Conservation (phyloP, 805 yeast genomes). For the Teunomyces lycoperdinae region DNA sequence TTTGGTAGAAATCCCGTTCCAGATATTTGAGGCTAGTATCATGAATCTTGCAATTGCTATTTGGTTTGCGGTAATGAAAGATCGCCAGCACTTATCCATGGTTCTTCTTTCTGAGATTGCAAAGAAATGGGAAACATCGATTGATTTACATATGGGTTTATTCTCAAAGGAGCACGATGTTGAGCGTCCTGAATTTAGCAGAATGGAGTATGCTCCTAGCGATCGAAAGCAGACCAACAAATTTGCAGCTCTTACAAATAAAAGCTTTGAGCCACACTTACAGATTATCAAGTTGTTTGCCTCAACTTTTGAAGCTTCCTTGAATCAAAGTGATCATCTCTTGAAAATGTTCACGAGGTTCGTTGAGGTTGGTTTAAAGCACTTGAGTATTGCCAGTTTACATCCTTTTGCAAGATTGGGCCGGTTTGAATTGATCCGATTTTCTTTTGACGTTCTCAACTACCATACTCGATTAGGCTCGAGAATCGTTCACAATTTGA, state of each 20-base stretch:
- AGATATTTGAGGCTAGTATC: conserved; percentile 53
- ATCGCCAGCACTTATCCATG: conserved; percentile 55
- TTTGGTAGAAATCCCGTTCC: conserved; percentile 70
- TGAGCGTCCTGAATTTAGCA: conserved; percentile 55
- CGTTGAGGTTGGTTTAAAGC: conserved; percentile 52
- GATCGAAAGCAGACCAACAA: conserved; percentile 57
- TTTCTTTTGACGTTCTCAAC: conserved; percentile 62
- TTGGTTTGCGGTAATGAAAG: conserved; percentile 79
- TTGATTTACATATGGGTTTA: conserved; percentile 59
- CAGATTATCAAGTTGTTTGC: conserved; percentile 64
- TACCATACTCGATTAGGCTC: conserved; percentile 53
- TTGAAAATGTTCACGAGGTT: conserved; percentile 66
- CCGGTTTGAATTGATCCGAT: conserved; percentile 69
- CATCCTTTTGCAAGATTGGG: conserved; percentile 80
- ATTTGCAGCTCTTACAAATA: conserved; percentile 47
- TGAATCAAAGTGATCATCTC: conserved; percentile 67
- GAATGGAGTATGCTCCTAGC: conserved; percentile 90
- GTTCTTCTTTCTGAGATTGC: conserved; percentile 68
- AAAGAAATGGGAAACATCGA: conserved; percentile 64
- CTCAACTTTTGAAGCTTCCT: conserved; percentile 77
- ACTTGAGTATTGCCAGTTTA: conserved; percentile 57
- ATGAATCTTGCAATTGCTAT: conserved; percentile 67
- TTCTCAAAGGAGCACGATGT: conserved; percentile 58
- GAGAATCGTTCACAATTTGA: conserved; percentile 43
- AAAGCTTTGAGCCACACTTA: conserved; percentile 63